phyloP scores from a whole-genome alignment of 306 rosid species.

The Fragaria iinumae region DNA sequence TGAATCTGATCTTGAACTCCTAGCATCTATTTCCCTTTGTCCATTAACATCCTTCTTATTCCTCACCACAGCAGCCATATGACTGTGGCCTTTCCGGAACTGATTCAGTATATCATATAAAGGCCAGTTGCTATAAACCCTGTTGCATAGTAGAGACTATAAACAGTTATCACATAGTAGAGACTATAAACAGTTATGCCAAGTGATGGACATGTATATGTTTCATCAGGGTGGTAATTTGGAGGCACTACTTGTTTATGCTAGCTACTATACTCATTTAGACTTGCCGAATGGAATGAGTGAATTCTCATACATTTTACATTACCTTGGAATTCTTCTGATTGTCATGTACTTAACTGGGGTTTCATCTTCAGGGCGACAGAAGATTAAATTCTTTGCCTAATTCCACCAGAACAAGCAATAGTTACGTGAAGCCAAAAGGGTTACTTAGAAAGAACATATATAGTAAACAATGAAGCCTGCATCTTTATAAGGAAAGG shows the following conservation, averaged over 20 bases:
- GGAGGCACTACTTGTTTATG: neutral
- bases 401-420: conserved; percentile 17
- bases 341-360: conserved; percentile 63
- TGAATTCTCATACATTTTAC: neutral
- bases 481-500: neutral
- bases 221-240: neutral
- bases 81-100: conserved; percentile 72
- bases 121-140: conserved; percentile 74
- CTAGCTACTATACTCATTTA: conserved; percentile 1
- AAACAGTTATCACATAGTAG: neutral
- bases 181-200: neutral
- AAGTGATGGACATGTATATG: neutral
- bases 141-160: conserved; percentile 20
- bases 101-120: conserved; percentile 70
- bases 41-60: conserved; percentile 23
- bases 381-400: conserved; percentile 66
- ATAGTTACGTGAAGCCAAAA: neutral
- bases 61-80: conserved; percentile 76
- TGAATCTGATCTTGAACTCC: conserved; percentile 13
- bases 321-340: conserved; percentile 71
- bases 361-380: conserved; percentile 71
- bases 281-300: neutral
- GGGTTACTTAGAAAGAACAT: neutral
- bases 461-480: neutral
- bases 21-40: conserved; percentile 13